Evolutionary conservation across 176 grass and related monocot species (phyloP).

Genomic region (Elymus sibiricus): DNA sequence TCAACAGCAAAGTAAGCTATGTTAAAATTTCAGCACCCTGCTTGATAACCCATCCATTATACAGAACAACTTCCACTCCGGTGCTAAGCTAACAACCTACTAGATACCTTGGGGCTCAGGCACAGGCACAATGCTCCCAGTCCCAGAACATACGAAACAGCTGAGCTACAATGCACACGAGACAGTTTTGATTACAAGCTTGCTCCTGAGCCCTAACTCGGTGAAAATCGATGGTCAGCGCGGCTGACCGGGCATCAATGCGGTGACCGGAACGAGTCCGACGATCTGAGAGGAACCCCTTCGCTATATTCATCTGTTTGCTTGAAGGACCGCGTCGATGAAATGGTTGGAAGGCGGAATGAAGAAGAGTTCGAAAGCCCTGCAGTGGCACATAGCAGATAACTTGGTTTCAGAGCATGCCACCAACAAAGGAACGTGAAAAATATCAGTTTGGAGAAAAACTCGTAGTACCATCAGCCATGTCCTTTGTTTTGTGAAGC

Average conservation of each 20-base stretch:
- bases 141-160: not conserved
- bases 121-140: not conserved
- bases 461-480: conserved; percentile 41
- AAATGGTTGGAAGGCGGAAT: conserved; percentile 36
- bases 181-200: not conserved
- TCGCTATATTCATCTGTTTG: conserved; percentile 44
- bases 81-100: not conserved
- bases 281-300: conserved; percentile 57
- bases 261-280: conserved; percentile 38
- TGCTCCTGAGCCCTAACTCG: not conserved
- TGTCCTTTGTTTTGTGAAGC: conserved; percentile 81
- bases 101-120: not conserved
- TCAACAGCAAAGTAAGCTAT: not conserved
- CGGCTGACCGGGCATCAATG: not conserved
- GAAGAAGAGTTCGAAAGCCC: conserved; percentile 29
- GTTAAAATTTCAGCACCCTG: not conserved
- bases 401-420: not conserved
- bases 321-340: conserved; percentile 30
- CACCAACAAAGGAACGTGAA: not conserved
- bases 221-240: not conserved
- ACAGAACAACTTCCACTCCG: not conserved
- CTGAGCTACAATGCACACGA: not conserved
- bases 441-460: not conserved
- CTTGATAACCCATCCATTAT: not conserved
- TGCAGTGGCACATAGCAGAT: not conserved